These are phyloP conservation scores for Candida vaughaniae DNA, from an alignment of 805 yeast species.

Conservation along the genomic window DNA sequence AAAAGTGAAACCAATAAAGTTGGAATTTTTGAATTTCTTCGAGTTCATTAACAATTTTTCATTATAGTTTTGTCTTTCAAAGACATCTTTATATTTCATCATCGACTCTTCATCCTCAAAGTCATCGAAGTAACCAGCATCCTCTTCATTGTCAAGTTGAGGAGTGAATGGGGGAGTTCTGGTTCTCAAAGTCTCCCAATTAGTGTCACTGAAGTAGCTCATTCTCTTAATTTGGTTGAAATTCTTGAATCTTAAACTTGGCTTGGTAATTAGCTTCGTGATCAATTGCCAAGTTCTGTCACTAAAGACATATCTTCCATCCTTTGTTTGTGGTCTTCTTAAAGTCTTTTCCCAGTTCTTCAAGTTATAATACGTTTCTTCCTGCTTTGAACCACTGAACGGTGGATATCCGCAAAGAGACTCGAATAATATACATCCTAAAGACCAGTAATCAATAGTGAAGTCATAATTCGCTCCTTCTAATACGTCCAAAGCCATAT, in stretches of 20 bases:
- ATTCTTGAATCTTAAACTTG: constrained; percentile 68
- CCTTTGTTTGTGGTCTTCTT: constrained; percentile 86
- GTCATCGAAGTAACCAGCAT: constrained; percentile 98
- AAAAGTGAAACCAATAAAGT: constrained; percentile 94
- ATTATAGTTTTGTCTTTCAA: constrained; percentile 84
- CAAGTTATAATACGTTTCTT: constrained; percentile 91
- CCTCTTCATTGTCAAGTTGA: constrained; percentile 93
- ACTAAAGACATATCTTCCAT: constrained; percentile 87
- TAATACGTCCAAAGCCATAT: constrained; percentile 96
- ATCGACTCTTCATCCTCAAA: constrained; percentile 94
- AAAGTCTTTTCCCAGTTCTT: constrained; percentile 90
- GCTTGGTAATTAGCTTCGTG: constrained; percentile 75
- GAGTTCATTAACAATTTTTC: constrained; percentile 67
- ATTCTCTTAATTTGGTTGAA: constrained; percentile 79
- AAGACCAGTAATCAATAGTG: constrained; percentile 98
- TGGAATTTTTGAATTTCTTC: constrained; percentile 40
- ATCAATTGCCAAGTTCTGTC: constrained; percentile 95
- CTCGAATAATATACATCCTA: constrained; percentile 96
- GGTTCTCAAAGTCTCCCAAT: constrained; percentile 68
- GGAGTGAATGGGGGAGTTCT: constrained; percentile 94
- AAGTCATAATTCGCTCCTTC: constrained; percentile 93
- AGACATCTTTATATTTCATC: constrained; percentile 96
- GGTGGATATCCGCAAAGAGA: constrained; percentile 97
- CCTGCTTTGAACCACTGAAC: constrained; percentile 88
- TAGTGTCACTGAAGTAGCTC: constrained; percentile 81